Evolutionary conservation across 768 basidiomycete species (phyloP), one percentile per base, ranked within the genome.

Genomic region (Kwoniella sp.): DNA sequence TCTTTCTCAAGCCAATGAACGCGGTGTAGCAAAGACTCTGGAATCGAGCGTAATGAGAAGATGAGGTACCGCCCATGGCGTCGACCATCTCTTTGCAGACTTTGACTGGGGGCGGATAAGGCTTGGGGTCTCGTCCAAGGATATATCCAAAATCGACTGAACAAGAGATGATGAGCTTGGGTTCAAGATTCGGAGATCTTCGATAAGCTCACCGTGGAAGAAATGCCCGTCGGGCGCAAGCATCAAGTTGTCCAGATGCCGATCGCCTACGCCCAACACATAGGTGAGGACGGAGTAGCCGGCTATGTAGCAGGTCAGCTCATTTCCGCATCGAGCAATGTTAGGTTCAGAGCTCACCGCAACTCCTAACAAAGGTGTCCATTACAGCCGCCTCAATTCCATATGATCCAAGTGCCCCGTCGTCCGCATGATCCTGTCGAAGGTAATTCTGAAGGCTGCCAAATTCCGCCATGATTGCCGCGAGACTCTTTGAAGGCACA

Each of bases 1-100:
- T 93, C 84, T 98, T 97, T 69, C 95, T 87, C 60, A 98, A 85
- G 74, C 91, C 92, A 57, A 90, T 90, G 81, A 98, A 98, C 1
- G 92, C 96, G n/a, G 95, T 98, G 80, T 94, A 95, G 79, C 92
- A 96, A 68, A 93, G 89, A 70, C 87, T 89, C 80, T 97, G 93
- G 87, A 99, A 99, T 29, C 94, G 88, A 25, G 88, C 86, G 79
- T 97, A 97, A 78, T 98, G 95, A n/a, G 89, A 86, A 6, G 93
- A 95, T 73, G 90, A 87, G 1, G 91, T 88, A 12, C 96, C 95
- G n/a, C 96, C 96, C 93, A 99, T 95, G 12, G 91, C 95, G 77
- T 99, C 96, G 0, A 98, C 92, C 96, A 98, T 99, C 77, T 98
- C 96, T 75, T 95, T 94, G 81, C 94, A 97, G 44, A 99, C 90